These are phyloP conservation scores for Dissoconium aciculare DNA, from an alignment of 2,329 filamentous ascomycete genomes.

Conservation along the genomic window DNA sequence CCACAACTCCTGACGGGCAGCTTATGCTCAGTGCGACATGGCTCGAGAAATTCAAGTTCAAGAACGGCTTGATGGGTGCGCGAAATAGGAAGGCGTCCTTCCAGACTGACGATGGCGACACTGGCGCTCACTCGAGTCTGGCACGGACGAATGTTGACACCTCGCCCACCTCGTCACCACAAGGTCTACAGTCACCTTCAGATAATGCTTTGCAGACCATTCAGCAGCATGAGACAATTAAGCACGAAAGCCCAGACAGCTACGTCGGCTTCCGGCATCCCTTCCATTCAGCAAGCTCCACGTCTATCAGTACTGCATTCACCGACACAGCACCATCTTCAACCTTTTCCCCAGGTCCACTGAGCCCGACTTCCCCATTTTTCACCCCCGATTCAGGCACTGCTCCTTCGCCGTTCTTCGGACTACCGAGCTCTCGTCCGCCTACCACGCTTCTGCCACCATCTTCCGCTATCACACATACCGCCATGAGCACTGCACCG, in stretches of 20 bases:
- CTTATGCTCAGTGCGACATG: slow-evolving; percentile 60
- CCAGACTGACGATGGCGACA: slow-evolving; percentile 52
- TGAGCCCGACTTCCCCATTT: slow-evolving; percentile 62
- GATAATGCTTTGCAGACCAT: slow-evolving; percentile 47
- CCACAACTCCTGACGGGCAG: slow-evolving; percentile 55
- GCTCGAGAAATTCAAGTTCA: slow-evolving; percentile 93
- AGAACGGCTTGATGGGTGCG: slow-evolving; percentile 49
- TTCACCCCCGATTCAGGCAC: slow-evolving; percentile 62
- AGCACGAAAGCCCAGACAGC: slow-evolving; percentile 41
- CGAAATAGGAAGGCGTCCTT: slow-evolving; percentile 41
- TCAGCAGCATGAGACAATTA: slow-evolving; percentile 54
- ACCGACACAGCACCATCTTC: slow-evolving; percentile 49
- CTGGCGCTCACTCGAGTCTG: slow-evolving; percentile 43
- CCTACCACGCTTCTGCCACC: too few relatives aligned
- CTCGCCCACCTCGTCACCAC: slow-evolving; percentile 52
- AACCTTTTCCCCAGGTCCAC: slow-evolving; percentile 53
- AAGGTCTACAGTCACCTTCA: slow-evolving; percentile 52
- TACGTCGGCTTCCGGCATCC: slow-evolving; percentile 52
- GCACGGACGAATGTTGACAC: slow-evolving; percentile 44
- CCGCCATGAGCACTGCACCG: slow-evolving; percentile 39
- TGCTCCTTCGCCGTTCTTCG: slow-evolving; percentile 48
- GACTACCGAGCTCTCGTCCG: slow-evolving; percentile 26
- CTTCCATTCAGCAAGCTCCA: slow-evolving; percentile 49
- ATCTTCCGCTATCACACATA: slow-evolving; percentile 31
- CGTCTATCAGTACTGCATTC: slow-evolving; percentile 52